phyloP scores from a whole-genome alignment of 2,329 filamentous ascomycete genomes.

The Trichoderma sp. region DNA sequence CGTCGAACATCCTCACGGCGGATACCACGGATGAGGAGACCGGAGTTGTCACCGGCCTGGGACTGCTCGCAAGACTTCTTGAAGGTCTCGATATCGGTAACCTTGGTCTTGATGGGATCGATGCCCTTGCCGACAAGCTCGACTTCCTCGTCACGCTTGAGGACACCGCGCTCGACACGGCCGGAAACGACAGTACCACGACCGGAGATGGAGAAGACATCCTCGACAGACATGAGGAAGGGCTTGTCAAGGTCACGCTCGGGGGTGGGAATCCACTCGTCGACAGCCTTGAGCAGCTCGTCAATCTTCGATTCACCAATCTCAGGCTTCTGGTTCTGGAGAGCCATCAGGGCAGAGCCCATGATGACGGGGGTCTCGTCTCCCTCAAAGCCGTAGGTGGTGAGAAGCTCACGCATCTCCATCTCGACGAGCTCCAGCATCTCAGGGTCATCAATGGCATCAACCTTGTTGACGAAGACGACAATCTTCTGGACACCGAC shows the following conservation, averaged over 20 bases:
- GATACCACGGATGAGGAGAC: slow-evolving; percentile 90
- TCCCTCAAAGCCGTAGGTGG: slow-evolving; percentile 92
- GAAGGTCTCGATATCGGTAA: slow-evolving; percentile 99
- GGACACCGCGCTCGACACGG: slow-evolving; percentile 89
- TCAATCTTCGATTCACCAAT: slow-evolving; percentile 88
- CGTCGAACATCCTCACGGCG: slow-evolving; percentile 92
- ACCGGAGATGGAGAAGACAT: slow-evolving; percentile 84
- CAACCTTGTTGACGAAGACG: slow-evolving; percentile 99
- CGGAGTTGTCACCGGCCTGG: slow-evolving; percentile 95
- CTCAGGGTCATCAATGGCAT: slow-evolving; percentile 94
- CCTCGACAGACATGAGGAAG: slow-evolving; percentile 98
- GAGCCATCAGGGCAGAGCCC: slow-evolving; percentile 91
- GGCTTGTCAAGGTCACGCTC: slow-evolving; percentile 94
- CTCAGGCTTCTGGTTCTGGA: slow-evolving; percentile 82
- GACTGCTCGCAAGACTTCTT: slow-evolving; percentile 99
- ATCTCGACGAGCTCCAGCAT: slow-evolving; percentile 99
- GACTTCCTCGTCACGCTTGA: slow-evolving; percentile 93
- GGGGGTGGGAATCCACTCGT: slow-evolving; percentile 95
- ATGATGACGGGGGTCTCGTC: slow-evolving; percentile 97
- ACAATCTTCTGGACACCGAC: slow-evolving; percentile 98
- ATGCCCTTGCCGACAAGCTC: slow-evolving; percentile 88
- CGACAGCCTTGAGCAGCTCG: slow-evolving; percentile 84
- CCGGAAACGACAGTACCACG: slow-evolving; percentile 96
- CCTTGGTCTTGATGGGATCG: slow-evolving; percentile 92
- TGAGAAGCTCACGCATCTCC: slow-evolving; percentile 98